phyloP scores from a whole-genome alignment of 129 eudicot genomes.

The Artemisia tridentata region DNA sequence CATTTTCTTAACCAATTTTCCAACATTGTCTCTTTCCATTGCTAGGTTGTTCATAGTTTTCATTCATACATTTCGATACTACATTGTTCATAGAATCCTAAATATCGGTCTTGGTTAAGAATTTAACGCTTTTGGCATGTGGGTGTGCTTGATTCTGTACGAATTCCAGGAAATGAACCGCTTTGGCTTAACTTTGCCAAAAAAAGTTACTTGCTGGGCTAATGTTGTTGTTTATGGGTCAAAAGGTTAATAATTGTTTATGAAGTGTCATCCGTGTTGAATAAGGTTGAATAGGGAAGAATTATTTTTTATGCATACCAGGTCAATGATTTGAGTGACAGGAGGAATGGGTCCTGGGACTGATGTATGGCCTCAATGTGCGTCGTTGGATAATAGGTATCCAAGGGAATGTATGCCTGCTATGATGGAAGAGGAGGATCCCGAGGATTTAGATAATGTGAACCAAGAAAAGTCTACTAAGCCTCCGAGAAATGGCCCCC shows the following conservation, averaged over 20 bases:
- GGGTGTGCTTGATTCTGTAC: constrained; percentile 39
- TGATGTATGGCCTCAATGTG: constrained; percentile 46
- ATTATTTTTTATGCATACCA: constrained; percentile 20
- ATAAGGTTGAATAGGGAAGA: constrained; percentile 8
- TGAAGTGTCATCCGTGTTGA: neutral
- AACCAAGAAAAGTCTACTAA: constrained; percentile 44
- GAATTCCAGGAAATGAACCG: constrained; percentile 38
- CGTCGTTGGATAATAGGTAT: constrained; percentile 44
- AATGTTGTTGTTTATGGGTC: constrained; percentile 24
- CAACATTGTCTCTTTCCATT: constrained; percentile 7
- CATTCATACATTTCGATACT: neutral
- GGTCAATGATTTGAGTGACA: constrained; percentile 34
- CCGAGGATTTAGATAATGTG: constrained; percentile 37
- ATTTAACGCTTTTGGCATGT: constrained; percentile 40
- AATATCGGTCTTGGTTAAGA: neutral
- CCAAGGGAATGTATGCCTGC: constrained; percentile 40
- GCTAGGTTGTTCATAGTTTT: neutral
- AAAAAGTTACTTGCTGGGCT: constrained; percentile 23
- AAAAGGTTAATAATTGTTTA: constrained; percentile 7
- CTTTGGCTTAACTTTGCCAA: constrained; percentile 12
- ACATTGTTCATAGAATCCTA: neutral
- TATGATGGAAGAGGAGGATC: constrained; percentile 39
- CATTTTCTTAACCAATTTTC: constrained; percentile 3
- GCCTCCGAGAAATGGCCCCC: constrained; percentile 58
- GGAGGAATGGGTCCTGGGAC: constrained; percentile 59